Evolutionary conservation across 371 early-diverging fungal genomes (phyloP), one percentile per base, ranked within the genome.

Genomic region (Mycotypha africana): DNA sequence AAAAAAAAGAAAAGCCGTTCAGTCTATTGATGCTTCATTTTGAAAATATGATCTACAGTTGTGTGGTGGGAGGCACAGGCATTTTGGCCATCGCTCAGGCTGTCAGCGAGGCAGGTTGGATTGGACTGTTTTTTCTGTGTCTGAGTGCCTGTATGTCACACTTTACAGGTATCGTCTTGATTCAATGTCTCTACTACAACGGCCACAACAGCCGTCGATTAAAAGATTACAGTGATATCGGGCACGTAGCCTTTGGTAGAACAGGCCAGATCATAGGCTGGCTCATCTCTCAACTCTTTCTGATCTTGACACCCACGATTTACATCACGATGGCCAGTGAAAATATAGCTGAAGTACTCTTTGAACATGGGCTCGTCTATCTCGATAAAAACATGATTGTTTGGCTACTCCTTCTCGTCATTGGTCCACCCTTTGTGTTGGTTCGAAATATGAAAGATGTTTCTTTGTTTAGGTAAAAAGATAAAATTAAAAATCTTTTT

Each of bases 61-160:
- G 90, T 65, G 86, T 91, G 4, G 78, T 89, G 21, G 89, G 89
- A 9, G 93, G 93, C 20, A 85, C 88, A 10, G 94, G 94, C 16
- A 81, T 89, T 20, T 67, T 92, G 9, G 91, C 90, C 41, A 74
- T 93, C 15, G 88, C 92, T 11, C 85, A 77, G 46, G 88, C 91
- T n/a, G 62, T 94, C 12, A 76, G 69, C 22, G 75, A 85, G 37
- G 80, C 88, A 38, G 93, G 93, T 10, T 94, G 95, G 93, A 56
- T 84, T 17, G 84, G 85, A n/a, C 21, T 49, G 2, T 12, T 45
- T 1, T 49, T 45, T 31, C 24, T 55, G 15, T 30, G 44, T 4
- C n/a, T 35, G 3, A 49, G 45, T 37, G 50, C 49, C 1, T 49
- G 34, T 23, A 85, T 90, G 56, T 83, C 90, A 22, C 62, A 81